Base-by-base conservation (phyloP, 1,139 yeast genomes). In the Taiozyma onychis region DNA sequence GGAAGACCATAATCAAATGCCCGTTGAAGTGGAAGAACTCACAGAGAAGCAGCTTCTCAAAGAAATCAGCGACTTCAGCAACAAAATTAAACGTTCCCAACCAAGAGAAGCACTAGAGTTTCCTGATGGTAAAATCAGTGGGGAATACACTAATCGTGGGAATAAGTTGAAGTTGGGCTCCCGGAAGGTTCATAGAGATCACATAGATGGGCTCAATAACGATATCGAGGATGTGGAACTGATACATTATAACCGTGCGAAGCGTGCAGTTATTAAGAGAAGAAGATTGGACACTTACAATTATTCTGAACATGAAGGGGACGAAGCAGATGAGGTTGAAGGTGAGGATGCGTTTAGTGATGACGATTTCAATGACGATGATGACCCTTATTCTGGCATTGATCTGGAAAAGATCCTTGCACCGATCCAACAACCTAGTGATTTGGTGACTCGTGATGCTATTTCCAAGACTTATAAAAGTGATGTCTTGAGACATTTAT, bases 361-460 rank as follows among this genome's bases (percentile, higher is more conserved):
- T 24, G 7, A 24, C 26, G 7, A 24, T 24, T 24, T 6, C 26
- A 6, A 24, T 24, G 26, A 24, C 7, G 73, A 68, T 5, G 70
- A 70, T 14, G 72, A 70, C 24, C 66, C 65, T 7, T 67, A 67
- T 51, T 66, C 72, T 6, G 71, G 77, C 47, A 67, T 75, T 10
- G 73, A 75, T 52, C 68, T 78, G 2, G 68, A 70, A 48, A 83
- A 83, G 46, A 71, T 90, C 27, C 70, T 93, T 53, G 80, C 85
- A 13, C 97, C 98, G 0, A 78, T 93, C 24, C 74, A 80, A 16
- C 87, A 88, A 53, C 95, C 97, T 0, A 77, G 88, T 14, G 97
- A 93, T 61, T 69, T 91, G 3, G 80, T 87, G 2, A 75, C 77
- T 2, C 93, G 88, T 61, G 84, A 85, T 8, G 81, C 90, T 0